Evolutionary conservation across 148 eudicot species (phyloP).

Genomic region (Cornus suecica): DNA sequence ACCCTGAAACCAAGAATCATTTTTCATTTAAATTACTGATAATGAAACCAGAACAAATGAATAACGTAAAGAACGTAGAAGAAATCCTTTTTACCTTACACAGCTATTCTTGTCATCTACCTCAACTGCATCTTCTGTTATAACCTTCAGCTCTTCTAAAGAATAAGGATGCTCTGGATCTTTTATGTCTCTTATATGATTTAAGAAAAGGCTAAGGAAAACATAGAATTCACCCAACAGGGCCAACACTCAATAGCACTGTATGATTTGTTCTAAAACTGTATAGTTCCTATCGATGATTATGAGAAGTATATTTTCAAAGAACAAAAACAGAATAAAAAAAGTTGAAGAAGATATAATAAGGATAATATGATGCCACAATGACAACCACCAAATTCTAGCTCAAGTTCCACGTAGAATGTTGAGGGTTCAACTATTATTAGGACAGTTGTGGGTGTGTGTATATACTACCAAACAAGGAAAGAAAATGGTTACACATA

Average conservation of each 20-base stretch:
- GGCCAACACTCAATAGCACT: not conserved
- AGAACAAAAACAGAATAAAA: not conserved
- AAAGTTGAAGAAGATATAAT: not conserved
- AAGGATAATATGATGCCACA: not conserved
- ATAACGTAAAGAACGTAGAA: not conserved
- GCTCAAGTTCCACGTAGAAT: not conserved
- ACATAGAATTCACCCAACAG: constrained; percentile 5
- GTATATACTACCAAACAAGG: too few relatives aligned
- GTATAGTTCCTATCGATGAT: not conserved
- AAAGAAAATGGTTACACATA: too few relatives aligned
- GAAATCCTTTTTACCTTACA: constrained; percentile 49
- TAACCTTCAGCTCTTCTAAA: constrained; percentile 87
- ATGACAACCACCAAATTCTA: not conserved
- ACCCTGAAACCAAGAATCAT: constrained; percentile 45
- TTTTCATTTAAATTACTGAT: not conserved
- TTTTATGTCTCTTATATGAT: constrained; percentile 95
- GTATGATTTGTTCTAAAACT: not conserved
- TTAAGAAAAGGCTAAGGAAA: constrained; percentile 41
- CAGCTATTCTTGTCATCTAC: constrained; percentile 60
- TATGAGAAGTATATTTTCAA: not conserved
- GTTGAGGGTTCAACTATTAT: too few relatives aligned
- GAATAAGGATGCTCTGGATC: constrained; percentile 99
- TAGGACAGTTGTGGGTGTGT: too few relatives aligned
- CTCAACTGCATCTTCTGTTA: constrained; percentile 92
- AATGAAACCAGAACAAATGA: constrained; percentile 7